Base-by-base conservation (phyloP, 768 basidiomycete genomes). In the Filobasidium floriforme region DNA sequence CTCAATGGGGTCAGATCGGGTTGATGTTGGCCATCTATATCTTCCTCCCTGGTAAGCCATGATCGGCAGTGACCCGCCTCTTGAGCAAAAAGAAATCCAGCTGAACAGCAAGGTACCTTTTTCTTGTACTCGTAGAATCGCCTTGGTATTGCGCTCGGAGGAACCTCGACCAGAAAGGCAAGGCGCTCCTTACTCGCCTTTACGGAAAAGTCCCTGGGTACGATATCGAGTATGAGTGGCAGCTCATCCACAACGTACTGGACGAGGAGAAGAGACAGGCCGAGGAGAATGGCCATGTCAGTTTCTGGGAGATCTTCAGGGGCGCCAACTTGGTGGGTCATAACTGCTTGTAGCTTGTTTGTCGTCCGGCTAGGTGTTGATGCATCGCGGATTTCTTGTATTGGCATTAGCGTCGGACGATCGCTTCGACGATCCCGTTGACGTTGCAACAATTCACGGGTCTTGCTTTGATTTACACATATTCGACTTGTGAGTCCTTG, bases 161-260 rank as follows among this genome's bases (percentile, higher is more conserved):
- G 15, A 43, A 41, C 41, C n/a, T 26, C 41, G 41, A 73, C 46
- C 71, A 75, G 19, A 43, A 65, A 24, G 73, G 68, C 22, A 14
- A 59, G 26, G 60, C 55, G 19, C 61, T 70, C 28, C 51, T 75
- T 26, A 49, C 46, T 6, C 60, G 62, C 41, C 51, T 72, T 11
- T 72, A 75, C 59, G 72, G 73, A 22, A 65, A 66, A 11, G 69
- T 75, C 26, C 57, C 65, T 32, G 72, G 70, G 0, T 75, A 73
- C 62, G 67, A 72, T 57, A 71, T 71, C 37, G 71, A 73, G 15
- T 72, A 63, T 44, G 70, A 75, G 22, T 72, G 72, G 61, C 54
- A 60, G 15, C 61, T 75, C 55, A 69, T 75, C 60, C 61, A 60
- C 28, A 41, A 62, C 26, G 70, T 72, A 11, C 64, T 75, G 7